A percentile compares a stretch with the other conserved stretches of the same genome.
These are phyloP conservation scores for Mrakia blollopis DNA, from an alignment of 768 basidiomycete species.

Conservation along the genomic window DNA sequence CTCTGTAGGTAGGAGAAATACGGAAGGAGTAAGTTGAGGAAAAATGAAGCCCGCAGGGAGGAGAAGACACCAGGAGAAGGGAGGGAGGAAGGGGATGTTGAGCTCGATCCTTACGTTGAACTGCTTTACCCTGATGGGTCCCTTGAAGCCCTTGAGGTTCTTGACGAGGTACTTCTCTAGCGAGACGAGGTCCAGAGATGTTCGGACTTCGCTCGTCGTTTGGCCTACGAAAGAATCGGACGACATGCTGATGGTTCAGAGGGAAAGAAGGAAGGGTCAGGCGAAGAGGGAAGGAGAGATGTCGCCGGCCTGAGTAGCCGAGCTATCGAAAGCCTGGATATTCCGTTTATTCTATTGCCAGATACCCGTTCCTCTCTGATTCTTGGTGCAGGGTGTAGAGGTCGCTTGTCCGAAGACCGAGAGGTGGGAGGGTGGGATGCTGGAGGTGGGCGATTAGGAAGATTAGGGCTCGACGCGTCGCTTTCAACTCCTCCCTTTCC, in stretches of 20 bases:
- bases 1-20: conserved; percentile 74
- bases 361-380: too few relatives aligned
- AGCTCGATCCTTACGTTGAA: conserved; percentile 64
- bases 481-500: too few relatives aligned
- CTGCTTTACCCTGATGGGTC: conserved; percentile 75
- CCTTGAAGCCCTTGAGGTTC: conserved; percentile 54
- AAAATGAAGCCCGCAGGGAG: not conserved
- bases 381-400: too few relatives aligned
- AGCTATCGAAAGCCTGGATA: not conserved
- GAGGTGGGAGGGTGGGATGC: too few relatives aligned
- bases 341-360: too few relatives aligned
- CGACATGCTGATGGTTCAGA: conserved; percentile 3
- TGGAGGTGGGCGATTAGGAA: too few relatives aligned
- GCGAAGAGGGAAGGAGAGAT: not conserved
- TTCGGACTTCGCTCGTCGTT: conserved; percentile 1
- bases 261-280: not conserved
- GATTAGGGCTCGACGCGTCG: too few relatives aligned
- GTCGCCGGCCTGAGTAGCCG: not conserved
- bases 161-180: conserved; percentile 51
- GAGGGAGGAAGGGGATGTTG: conserved; percentile 20
- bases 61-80: not conserved
- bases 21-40: not conserved
- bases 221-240: not conserved
- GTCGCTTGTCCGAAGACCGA: too few relatives aligned
- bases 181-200: not conserved